These are phyloP conservation scores for Ceratocystiopsis sp. DNA, from an alignment of 2,329 filamentous ascomycete genomes.

Conservation along the genomic window DNA sequence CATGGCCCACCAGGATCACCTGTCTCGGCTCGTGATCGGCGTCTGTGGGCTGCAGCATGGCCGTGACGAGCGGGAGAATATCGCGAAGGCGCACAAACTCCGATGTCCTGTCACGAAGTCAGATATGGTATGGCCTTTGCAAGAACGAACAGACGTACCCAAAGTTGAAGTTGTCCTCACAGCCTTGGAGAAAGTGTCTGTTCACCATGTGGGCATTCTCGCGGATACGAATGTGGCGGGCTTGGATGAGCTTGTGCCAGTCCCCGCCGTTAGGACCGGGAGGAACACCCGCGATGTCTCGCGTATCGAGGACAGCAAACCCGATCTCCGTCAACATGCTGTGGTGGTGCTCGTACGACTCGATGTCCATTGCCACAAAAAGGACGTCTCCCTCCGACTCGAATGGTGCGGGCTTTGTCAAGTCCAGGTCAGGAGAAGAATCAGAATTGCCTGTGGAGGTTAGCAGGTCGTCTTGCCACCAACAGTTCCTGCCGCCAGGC, in stretches of 20 bases:
- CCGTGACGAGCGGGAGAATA: slow-evolving; percentile 17
- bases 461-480: background rate
- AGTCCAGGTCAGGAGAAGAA: slow-evolving; percentile 19
- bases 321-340: slow-evolving; percentile 70
- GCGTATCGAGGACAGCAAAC: slow-evolving; percentile 62
- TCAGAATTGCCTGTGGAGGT: background rate
- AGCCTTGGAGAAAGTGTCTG: slow-evolving; percentile 49
- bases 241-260: slow-evolving; percentile 52
- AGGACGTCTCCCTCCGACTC: slow-evolving; percentile 38
- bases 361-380: slow-evolving; percentile 67
- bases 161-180: slow-evolving; percentile 60
- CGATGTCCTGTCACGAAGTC: slow-evolving; percentile 18
- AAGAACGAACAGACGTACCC: slow-evolving; percentile 29
- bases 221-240: slow-evolving; percentile 58
- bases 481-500: background rate
- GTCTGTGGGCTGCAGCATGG: slow-evolving; percentile 3
- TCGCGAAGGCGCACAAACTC: slow-evolving; percentile 21
- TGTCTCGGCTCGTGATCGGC: slow-evolving; percentile 9
- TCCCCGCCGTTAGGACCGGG: slow-evolving; percentile 44
- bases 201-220: slow-evolving; percentile 56
- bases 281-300: slow-evolving; percentile 29
- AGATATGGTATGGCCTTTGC: background rate
- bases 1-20: slow-evolving; percentile 70
- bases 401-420: slow-evolving; percentile 26
- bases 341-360: slow-evolving; percentile 56